Percentiles rank a stretch among this genome's conserved stretches.
Conservation (phyloP, 1,284 basidiomycete species). For the Rhodotorula sp. region DNA sequence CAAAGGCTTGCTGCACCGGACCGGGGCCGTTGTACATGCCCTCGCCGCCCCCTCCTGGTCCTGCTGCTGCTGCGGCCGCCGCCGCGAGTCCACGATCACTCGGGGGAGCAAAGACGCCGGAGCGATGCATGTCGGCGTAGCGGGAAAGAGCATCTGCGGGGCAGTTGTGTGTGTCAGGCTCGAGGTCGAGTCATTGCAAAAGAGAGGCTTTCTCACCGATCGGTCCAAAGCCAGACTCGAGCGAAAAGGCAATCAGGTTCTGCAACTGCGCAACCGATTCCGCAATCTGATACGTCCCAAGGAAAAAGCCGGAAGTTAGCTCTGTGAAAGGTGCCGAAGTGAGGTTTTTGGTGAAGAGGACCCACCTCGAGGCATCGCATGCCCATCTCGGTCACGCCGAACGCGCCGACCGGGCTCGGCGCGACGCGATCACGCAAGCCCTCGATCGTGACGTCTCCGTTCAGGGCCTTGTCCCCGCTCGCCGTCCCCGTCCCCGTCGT, state of each 20-base stretch:
- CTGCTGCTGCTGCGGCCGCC: background rate
- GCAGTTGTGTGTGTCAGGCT: background rate
- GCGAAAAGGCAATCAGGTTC: conserved; percentile 36
- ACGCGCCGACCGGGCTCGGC: conserved; percentile 30
- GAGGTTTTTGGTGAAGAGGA: too few species aligned
- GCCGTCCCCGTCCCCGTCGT: background rate
- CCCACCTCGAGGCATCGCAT: conserved; percentile 41
- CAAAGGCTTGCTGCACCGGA: background rate
- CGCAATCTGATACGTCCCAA: too few species aligned
- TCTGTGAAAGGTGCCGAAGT: too few species aligned
- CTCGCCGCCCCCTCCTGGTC: background rate
- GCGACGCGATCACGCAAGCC: conserved; percentile 5
- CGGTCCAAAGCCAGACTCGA: conserved; percentile 29
- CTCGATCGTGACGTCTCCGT: background rate
- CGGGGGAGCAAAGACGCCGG: background rate
- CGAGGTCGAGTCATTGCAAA: background rate
- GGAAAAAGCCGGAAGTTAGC: too few species aligned
- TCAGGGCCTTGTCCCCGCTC: background rate
- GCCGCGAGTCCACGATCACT: background rate
- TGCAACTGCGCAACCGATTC: conserved; percentile 41
- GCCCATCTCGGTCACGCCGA: conserved; percentile 40
- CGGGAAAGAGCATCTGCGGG: conserved; percentile 23
- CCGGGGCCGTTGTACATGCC: background rate
- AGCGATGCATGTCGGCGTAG: conserved; percentile 14
- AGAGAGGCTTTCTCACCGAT: conserved; percentile 9